phyloP scores from a whole-genome alignment of 331 rosid genomes.

The Quercus phellos region DNA sequence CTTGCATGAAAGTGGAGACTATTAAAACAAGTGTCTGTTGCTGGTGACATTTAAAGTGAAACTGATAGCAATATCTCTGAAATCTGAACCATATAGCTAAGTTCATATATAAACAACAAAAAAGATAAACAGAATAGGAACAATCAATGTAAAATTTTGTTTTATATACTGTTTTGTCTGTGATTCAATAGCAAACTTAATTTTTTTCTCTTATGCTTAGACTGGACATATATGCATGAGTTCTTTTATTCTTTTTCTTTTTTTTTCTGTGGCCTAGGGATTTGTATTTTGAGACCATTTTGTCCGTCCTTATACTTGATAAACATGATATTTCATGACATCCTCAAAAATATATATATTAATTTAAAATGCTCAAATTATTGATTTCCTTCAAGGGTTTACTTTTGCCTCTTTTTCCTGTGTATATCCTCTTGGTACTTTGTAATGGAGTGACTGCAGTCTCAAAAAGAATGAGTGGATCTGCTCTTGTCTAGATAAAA shows the following conservation, averaged over 20 bases:
- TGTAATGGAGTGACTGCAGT: constrained; percentile 33
- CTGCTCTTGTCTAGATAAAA: constrained; percentile 46
- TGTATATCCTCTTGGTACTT: constrained; percentile 13
- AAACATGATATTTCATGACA: background rate
- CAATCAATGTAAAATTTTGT: constrained; percentile 17
- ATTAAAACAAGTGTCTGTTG: constrained; percentile 37
- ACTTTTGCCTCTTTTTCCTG: background rate
- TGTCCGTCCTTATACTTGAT: background rate
- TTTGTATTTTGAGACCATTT: background rate
- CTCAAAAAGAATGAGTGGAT: constrained; percentile 58
- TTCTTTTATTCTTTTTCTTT: background rate
- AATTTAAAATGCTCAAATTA: background rate
- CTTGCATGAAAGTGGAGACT: constrained; percentile 45
- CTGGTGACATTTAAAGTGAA: constrained; percentile 18
- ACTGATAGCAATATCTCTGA: constrained; percentile 33
- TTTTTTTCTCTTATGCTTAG: background rate
- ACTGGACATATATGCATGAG: constrained; percentile 5
- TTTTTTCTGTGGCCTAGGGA: background rate
- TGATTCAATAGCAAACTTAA: constrained; percentile 36
- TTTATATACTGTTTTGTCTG: constrained; percentile 43
- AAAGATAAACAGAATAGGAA: constrained; percentile 19
- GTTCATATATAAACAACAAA: constrained; percentile 32
- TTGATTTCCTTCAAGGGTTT: constrained; percentile 25
- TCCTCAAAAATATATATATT: background rate
- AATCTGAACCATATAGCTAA: constrained; percentile 43